These are phyloP conservation scores for Geotrichum australiense DNA, from an alignment of 1,139 yeast genomes.

Conservation along the genomic window DNA sequence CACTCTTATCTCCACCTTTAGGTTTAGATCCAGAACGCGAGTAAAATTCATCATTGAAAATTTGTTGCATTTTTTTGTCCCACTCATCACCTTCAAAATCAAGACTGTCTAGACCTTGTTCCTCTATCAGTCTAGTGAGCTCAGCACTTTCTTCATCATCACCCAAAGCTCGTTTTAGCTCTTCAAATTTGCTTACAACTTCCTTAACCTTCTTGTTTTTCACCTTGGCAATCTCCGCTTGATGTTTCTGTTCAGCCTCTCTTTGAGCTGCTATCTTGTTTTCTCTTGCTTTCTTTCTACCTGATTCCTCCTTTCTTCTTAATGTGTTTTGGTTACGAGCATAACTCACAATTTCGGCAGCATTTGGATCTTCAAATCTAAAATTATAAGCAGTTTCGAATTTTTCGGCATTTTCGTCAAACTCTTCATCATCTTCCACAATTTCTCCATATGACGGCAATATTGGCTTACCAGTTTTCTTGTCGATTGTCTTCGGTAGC, in stretches of 20 bases:
- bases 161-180: slow-evolving; percentile 79
- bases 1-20: slow-evolving; percentile 37
- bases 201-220: slow-evolving; percentile 70
- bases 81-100: slow-evolving; percentile 90
- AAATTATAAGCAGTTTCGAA: slow-evolving; percentile 92
- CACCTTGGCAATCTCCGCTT: slow-evolving; percentile 61
- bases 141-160: slow-evolving; percentile 57
- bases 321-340: slow-evolving; percentile 93
- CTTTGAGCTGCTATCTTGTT: slow-evolving; percentile 50
- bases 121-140: slow-evolving; percentile 44
- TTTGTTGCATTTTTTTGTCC: slow-evolving; percentile 80
- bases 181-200: slow-evolving; percentile 66
- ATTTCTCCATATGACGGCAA: slow-evolving; percentile 45
- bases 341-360: slow-evolving; percentile 90
- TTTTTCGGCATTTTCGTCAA: slow-evolving; percentile 85
- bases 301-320: slow-evolving; percentile 67
- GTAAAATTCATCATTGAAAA: slow-evolving; percentile 79
- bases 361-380: slow-evolving; percentile 85
- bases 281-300: slow-evolving; percentile 80
- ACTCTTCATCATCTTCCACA: slow-evolving; percentile 70
- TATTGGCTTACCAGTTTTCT: slow-evolving; percentile 43
- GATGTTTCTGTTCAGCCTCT: slow-evolving; percentile 48
- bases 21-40: slow-evolving; percentile 47
- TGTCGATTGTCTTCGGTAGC: slow-evolving; percentile 59
- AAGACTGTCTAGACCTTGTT: slow-evolving; percentile 61